Evolutionary conservation across 164 flowering plant species (phyloP).

Genomic region (Magnolia officinalis): DNA sequence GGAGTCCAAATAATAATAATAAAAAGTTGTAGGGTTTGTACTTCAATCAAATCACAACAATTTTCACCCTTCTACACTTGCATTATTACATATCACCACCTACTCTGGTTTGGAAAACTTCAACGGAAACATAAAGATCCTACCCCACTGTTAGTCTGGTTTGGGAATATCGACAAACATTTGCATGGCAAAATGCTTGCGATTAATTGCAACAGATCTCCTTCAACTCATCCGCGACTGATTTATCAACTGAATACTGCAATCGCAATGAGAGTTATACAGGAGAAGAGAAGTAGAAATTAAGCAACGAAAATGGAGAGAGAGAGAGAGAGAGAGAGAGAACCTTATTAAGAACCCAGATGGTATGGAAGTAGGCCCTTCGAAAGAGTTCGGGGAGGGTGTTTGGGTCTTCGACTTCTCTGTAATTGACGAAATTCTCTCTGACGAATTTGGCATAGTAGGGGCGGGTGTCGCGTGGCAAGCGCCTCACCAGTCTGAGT

Average conservation of each 20-base stretch:
- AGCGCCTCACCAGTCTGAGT: conserved; percentile 54
- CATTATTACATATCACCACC: neutral
- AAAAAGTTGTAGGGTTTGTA: no score
- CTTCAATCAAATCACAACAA: neutral
- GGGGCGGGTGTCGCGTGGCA: conserved; percentile 63
- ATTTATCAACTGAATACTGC: conserved; percentile 61
- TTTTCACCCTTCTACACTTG: neutral
- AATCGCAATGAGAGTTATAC: neutral
- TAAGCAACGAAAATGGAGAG: neutral
- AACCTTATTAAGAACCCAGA: conserved; percentile 66
- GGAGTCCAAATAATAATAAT: no score
- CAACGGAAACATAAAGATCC: neutral
- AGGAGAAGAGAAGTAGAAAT: neutral
- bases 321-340: neutral
- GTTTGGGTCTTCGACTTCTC: conserved; percentile 53
- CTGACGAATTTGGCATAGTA: conserved; percentile 74
- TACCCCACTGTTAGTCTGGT: neutral
- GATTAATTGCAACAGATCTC: conserved; percentile 33
- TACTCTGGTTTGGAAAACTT: neutral
- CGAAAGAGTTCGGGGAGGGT: conserved; percentile 57
- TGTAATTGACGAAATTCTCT: conserved; percentile 79
- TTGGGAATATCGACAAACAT: neutral
- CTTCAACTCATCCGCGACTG: conserved; percentile 52
- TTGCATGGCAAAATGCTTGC: neutral
- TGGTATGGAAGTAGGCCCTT: conserved; percentile 55